phyloP scores from a whole-genome alignment of 345 rosid genomes.

The Brassica carinata region DNA sequence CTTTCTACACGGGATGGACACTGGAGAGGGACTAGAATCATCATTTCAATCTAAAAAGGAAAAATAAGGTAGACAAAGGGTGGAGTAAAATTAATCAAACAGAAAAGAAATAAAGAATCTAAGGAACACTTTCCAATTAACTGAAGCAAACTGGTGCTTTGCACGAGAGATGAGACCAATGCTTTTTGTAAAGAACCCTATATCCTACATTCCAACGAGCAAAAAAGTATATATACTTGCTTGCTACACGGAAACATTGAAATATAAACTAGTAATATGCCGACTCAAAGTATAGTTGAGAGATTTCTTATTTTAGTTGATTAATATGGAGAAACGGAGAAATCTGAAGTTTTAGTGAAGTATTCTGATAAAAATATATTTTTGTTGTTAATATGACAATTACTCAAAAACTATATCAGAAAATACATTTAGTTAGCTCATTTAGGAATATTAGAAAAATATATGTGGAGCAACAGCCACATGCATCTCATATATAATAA shows the following conservation, averaged over 20 bases:
- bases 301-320: not conserved
- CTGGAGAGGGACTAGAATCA: conserved; percentile 24
- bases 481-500: conserved; percentile 21
- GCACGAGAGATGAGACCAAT: conserved; percentile 32
- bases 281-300: not conserved
- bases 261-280: conserved; percentile 16
- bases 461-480: conserved; percentile 27
- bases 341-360: not conserved
- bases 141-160: conserved; percentile 38
- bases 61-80: not conserved
- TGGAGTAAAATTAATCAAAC: conserved; percentile 6
- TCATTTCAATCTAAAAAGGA: conserved; percentile 12
- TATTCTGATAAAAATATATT: not conserved
- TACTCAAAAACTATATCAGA: not conserved
- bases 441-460: not conserved
- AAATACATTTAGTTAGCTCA: not conserved
- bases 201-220: conserved; percentile 34
- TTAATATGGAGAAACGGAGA: not conserved
- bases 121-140: conserved; percentile 33
- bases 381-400: not conserved
- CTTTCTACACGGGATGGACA: conserved; percentile 23
- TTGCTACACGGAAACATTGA: conserved; percentile 37
- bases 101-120: conserved; percentile 25
- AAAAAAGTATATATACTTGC: conserved; percentile 34
- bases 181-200: conserved; percentile 39